Evolutionary conservation across 2,329 filamentous ascomycete species (phyloP).

Genomic region (Claviceps monticola): DNA sequence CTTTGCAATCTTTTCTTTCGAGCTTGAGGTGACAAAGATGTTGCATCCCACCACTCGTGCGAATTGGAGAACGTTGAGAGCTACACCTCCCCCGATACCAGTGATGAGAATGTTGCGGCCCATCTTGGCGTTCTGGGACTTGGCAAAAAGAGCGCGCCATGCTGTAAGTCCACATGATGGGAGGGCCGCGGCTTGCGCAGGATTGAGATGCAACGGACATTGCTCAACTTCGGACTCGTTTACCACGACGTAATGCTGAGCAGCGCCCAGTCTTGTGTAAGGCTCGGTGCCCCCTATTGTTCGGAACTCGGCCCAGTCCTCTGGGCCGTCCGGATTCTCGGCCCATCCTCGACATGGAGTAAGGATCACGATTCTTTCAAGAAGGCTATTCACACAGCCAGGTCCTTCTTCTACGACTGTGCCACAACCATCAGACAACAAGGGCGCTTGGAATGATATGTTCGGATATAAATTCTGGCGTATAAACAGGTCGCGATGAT

Average conservation of each 20-base stretch:
- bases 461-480: slow-evolving; percentile 83
- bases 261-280: slow-evolving; percentile 11
- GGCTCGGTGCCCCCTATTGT: slow-evolving; percentile 54
- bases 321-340: slow-evolving; percentile 56
- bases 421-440: slow-evolving; percentile 74
- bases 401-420: slow-evolving; percentile 52
- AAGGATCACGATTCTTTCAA: slow-evolving; percentile 59
- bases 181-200: slow-evolving; percentile 67
- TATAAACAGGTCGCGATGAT: slow-evolving; percentile 91
- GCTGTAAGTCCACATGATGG: slow-evolving; percentile 77
- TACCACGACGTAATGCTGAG: slow-evolving; percentile 59
- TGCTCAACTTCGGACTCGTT: slow-evolving; percentile 60
- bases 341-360: slow-evolving; percentile 72
- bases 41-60: slow-evolving; percentile 59
- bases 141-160: slow-evolving; percentile 74
- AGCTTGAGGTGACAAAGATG: slow-evolving; percentile 71
- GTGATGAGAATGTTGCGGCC: slow-evolving; percentile 74
- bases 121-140: slow-evolving; percentile 43
- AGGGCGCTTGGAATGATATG: slow-evolving; percentile 62
- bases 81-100: slow-evolving; percentile 86
- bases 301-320: slow-evolving; percentile 36
- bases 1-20: slow-evolving; percentile 58
- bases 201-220: slow-evolving; percentile 56
- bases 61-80: slow-evolving; percentile 68
- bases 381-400: slow-evolving; percentile 18